Conservation (phyloP, 331 rosid species). For the Malus hybrid region DNA sequence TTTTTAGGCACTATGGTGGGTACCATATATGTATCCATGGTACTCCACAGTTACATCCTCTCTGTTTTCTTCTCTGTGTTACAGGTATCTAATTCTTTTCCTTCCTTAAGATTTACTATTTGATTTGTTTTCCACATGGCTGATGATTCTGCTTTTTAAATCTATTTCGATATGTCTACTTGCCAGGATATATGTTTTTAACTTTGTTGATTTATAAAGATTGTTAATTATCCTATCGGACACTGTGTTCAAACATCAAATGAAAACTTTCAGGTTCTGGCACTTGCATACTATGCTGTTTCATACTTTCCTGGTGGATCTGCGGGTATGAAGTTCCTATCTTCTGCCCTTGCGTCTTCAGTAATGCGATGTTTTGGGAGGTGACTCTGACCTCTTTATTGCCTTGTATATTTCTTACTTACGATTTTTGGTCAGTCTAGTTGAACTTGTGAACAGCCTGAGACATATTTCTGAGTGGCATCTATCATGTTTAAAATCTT, state of each 20-base stretch:
- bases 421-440: conserved; percentile 25
- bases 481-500: conserved; percentile 1
- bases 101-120: not conserved
- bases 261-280: conserved; percentile 55
- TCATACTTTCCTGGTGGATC: conserved; percentile 95
- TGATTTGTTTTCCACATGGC: not conserved
- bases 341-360: conserved; percentile 61
- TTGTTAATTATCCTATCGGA: not conserved
- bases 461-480: conserved; percentile 20
- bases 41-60: conserved; percentile 79
- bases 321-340: conserved; percentile 71
- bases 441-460: conserved; percentile 1
- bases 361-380: conserved; percentile 78
- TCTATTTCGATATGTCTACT: not conserved
- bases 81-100: conserved; percentile 50
- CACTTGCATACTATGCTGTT: conserved; percentile 73
- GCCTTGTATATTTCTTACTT: conserved; percentile 44
- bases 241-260: conserved; percentile 4
- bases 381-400: conserved; percentile 38
- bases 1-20: conserved; percentile 79
- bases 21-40: conserved; percentile 91
- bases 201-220: not conserved
- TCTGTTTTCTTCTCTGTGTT: conserved; percentile 82
- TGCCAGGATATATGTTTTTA: not conserved
- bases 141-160: not conserved